These are phyloP conservation scores for Paracoccidioides brasiliensis DNA, from an alignment of 2,329 filamentous ascomycete species.

Conservation along the genomic window DNA sequence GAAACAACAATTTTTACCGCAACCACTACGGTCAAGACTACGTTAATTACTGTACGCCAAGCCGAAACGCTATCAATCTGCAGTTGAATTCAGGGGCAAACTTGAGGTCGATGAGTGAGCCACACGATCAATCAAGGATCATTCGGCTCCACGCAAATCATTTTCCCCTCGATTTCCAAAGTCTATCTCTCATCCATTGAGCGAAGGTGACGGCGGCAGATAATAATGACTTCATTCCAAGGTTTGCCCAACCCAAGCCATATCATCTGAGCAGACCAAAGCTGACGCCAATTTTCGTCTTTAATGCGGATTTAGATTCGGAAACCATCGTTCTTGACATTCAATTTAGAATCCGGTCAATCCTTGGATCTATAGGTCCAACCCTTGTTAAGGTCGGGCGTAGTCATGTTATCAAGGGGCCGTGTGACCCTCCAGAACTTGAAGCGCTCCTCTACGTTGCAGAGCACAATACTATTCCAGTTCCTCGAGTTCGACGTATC, in stretches of 20 bases:
- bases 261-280: background rate
- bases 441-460: slow-evolving; percentile 10
- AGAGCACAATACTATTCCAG: slow-evolving; percentile 9
- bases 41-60: no score
- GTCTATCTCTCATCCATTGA: no score
- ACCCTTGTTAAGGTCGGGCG: slow-evolving; percentile 7
- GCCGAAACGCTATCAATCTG: no score
- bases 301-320: slow-evolving; percentile 3
- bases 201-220: no score
- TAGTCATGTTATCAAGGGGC: slow-evolving; percentile 9
- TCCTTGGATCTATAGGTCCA: slow-evolving; percentile 9
- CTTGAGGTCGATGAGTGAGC: no score
- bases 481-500: slow-evolving; percentile 8
- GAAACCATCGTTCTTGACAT: slow-evolving; percentile 9
- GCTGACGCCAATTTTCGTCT: background rate
- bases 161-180: no score
- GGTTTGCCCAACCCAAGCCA: slow-evolving; percentile 1
- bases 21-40: no score
- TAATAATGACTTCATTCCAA: background rate
- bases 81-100: no score
- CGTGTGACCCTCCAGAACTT: slow-evolving; percentile 9
- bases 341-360: slow-evolving; percentile 10
- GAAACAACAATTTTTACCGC: no score
- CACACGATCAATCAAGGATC: no score
- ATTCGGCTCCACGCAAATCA: no score